Evolutionary conservation across 805 yeast species (phyloP), one percentile per base, ranked within the genome.

Genomic region (Naumovozyma dairenensis): DNA sequence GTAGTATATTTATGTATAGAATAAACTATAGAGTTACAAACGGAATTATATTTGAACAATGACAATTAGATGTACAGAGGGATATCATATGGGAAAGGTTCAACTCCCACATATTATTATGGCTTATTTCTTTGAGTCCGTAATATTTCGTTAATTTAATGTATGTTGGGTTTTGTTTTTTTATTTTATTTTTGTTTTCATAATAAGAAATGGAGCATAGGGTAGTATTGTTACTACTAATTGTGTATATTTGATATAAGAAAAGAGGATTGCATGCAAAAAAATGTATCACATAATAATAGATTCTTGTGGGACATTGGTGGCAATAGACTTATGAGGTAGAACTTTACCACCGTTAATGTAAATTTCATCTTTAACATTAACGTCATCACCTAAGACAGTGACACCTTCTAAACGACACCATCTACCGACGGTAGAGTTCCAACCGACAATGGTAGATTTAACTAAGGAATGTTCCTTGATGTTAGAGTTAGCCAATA

Each of bases 331-430:
- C 74, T 92, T 92, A 77, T 92, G 98, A 50, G 99, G 99, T 60
- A 92, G 77, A 48, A 92, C 96, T 65, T 92, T 86, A 68, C 96
- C 99, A 66, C 99, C 99, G 67, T 92, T 92, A 55, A 92, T 94
- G 74, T 92, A 92, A 62, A 92, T 75, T 73, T 89, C 99, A 62
- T 92, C 96, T 72, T 89, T 85, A 62, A 92, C 85, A 63, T 87
- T 93, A 48, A 92, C 99, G 51, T 92, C 99, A 65, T 92, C 99
- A 70, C 98, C 99, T 57, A 92, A 76, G 40, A 92, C 98, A 44
- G 96, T 83, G 55, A 78, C 83, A 71, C 95, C 95, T 68, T 92
- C 97, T 46, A 92, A 76, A 74, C 98, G 85, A 46, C 96, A 94
- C 98, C 98, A 92, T 67, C 77, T 79, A 65, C 98, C 98, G 55